These are phyloP conservation scores for Talaromyces sp. DNA, from an alignment of 2,329 filamentous ascomycete species.

Conservation along the genomic window DNA sequence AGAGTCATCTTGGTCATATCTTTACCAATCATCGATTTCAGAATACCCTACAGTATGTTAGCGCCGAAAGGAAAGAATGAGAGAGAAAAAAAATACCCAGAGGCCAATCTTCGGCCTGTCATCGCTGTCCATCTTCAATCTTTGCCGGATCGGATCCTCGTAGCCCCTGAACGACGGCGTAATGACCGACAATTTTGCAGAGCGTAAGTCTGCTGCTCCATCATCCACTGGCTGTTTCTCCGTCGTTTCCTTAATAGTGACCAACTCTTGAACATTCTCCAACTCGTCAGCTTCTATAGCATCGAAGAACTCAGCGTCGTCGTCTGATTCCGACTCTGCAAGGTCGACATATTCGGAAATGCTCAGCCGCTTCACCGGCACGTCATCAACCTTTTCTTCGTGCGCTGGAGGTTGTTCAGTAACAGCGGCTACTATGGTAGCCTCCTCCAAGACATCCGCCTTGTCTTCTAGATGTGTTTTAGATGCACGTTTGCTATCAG, in stretches of 20 bases:
- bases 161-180: constrained; percentile 79
- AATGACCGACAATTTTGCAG: constrained; percentile 57
- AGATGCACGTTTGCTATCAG: constrained; percentile 29
- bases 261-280: constrained; percentile 62
- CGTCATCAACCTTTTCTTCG: not conserved
- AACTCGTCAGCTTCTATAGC: constrained; percentile 91
- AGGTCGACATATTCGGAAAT: constrained; percentile 67
- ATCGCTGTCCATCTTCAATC: constrained; percentile 83
- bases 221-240: constrained; percentile 42
- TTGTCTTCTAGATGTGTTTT: constrained; percentile 29
- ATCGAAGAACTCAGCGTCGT: constrained; percentile 95
- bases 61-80: not conserved
- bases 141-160: constrained; percentile 75
- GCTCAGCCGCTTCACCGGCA: constrained; percentile 49
- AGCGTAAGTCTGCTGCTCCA: constrained; percentile 36
- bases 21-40: constrained; percentile 99
- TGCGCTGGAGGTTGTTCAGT: not conserved
- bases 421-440: constrained; percentile 20
- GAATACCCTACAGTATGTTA: constrained; percentile 60
- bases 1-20: constrained; percentile 99
- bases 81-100: constrained; percentile 61
- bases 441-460: constrained; percentile 30
- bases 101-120: constrained; percentile 89
- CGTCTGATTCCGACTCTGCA: constrained; percentile 70
- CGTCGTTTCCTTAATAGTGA: constrained; percentile 42